Base-by-base conservation (phyloP, 192 early-diverging fungal species). In the Linnemannia schmuckeri region DNA sequence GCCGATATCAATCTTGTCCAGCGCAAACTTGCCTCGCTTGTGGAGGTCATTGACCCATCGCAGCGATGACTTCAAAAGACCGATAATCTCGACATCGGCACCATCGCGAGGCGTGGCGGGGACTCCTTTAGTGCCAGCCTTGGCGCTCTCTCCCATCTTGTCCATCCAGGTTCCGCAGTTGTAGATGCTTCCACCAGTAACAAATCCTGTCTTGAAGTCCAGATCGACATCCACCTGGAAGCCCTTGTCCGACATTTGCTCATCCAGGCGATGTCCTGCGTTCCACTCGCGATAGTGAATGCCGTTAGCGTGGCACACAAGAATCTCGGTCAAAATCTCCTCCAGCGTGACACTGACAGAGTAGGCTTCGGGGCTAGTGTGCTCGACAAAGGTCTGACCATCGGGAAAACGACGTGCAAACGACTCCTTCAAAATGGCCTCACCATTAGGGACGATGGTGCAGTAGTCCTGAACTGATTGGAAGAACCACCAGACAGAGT, bases 151-250 rank as follows among this genome's bases (percentile, higher is more conserved):
- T 22, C 96, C 96, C 96, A 96, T 97, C 88, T 99, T 99, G 90
- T 99, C 99, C 97, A 99, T 99, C 99, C 98, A 99, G 0, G 97
- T 99, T 38, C 99, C 98, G 80, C 98, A 99, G 89, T 99, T 99
- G 89, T 90, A 97, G 49, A 90, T 54, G 84, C 94, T 99, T 40
- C 99, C 99, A 72, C 99, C 98, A 72, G 88, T 81, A 37, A 99
- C 90, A 69, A 98, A 93, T 24, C 98, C 99, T 0, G 92, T 95
- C 20, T 88, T 85, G 89, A 95, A 97, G 52, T 96, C 93, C 5
- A 96, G 94, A n/a, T 88, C 79, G 35, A 96, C 92, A 72, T 91
- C 88, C 70, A 99, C 90, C 70, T 97, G 89, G 89, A 99, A 99
- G 0, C 99, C 99, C 81, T 94, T 93, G 82, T 94, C 92, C 40